Base-by-base conservation (phyloP, 1,284 basidiomycete genomes). In the Lignosus rhinocerotis region DNA sequence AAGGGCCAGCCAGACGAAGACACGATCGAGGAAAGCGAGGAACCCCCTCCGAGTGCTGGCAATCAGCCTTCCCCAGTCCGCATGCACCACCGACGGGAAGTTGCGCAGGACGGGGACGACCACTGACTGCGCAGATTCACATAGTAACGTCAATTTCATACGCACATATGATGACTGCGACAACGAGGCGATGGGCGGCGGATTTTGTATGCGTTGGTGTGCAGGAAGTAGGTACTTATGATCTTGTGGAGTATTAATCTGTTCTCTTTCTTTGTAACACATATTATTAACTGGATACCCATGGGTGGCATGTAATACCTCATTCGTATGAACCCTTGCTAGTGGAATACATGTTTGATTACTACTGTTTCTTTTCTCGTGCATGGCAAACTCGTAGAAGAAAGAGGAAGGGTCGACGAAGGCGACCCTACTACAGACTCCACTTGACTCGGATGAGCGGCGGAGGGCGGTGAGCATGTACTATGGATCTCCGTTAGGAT, bases 1-100 rank as follows among this genome's bases (percentile, higher is more conserved):
- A 83, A 76, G 66, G 79, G 79, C 21, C 76, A 79, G 33, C 77
- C 78, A 17, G 76, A 75, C 32, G 71, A 73, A 62, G 80, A 76
- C 60, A 78, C 75, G 16, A 83, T 84, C 43, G 72, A 76, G 47
- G 83, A 85, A 68, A 76, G 80, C 63, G 76, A 79, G 14, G 83
- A 83, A 63, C 80, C 81, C 12, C 71, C 73, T 30, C 76, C 80
- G 55, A 77, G 73, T 48, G 75, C 75, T 31, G 69, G 70, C 41
- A 66, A 73, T 52, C 67, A 69, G 49, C 58, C 63, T 14, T 63
- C 66, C 9, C 62, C 67, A 1, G 63, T 64, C 34, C 64, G 62
- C 51, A 64, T 62, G 61, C 53, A 43, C 21, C 81, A 84, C 64
- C 77, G 78, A 46, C 74, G 80, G 63, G 81, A 84, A 69, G 72